Percentiles rank a stretch among this genome's conserved stretches.
Conservation (phyloP, 2,329 filamentous ascomycete genomes). For the Celoporthe dispersa region DNA sequence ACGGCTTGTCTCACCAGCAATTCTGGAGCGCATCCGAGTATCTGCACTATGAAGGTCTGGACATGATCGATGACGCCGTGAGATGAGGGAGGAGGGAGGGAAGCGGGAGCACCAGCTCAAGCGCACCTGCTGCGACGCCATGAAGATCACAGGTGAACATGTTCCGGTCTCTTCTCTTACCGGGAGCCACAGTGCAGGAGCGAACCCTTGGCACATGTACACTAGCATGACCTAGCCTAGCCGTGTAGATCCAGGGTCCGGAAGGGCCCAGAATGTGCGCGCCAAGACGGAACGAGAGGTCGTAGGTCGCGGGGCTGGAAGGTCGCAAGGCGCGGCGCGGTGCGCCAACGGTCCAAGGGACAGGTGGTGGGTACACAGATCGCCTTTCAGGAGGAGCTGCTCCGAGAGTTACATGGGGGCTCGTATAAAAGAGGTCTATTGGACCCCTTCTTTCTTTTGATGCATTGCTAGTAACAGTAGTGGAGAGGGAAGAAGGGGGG, state of each 20-base stretch:
- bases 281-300: background rate
- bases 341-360: background rate
- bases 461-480: background rate
- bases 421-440: background rate
- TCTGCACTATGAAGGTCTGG: background rate
- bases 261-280: background rate
- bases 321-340: background rate
- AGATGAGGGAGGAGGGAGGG: background rate
- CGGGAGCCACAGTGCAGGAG: too few relatives aligned
- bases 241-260: background rate
- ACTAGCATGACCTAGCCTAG: background rate
- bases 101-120: background rate
- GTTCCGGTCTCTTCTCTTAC: background rate
- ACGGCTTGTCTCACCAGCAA: background rate
- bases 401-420: background rate
- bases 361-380: background rate
- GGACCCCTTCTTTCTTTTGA: background rate
- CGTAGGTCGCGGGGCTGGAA: background rate
- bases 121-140: background rate
- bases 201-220: background rate
- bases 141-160: background rate
- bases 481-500: background rate
- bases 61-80: background rate
- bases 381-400: background rate
- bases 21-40: background rate